A percentile compares a stretch with the other conserved stretches of the same genome.
Evolutionary conservation across 495 filamentous ascomycete species (phyloP).

Genomic region (Neurospora terricola): DNA sequence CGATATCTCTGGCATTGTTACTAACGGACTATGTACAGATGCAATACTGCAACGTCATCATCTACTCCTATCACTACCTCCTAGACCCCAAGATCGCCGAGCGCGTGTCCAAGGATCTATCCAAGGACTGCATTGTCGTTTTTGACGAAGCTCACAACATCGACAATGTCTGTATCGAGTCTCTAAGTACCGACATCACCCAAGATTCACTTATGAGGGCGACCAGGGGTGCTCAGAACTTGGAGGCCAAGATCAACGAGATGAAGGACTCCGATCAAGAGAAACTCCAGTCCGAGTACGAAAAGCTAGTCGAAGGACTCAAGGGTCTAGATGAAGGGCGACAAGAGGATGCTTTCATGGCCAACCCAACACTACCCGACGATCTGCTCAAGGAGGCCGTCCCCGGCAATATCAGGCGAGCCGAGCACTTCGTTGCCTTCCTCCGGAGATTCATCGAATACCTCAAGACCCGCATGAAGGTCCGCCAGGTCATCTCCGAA

Average conservation of each 20-base stretch:
- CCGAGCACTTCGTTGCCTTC: constrained; percentile 94
- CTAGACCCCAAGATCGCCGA: constrained; percentile 98
- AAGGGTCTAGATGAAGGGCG: constrained; percentile 77
- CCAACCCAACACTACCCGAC: constrained; percentile 77
- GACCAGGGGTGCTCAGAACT: constrained; percentile 75
- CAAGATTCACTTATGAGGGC: constrained; percentile 88
- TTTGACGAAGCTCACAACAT: constrained; percentile 99
- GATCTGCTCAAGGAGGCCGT: constrained; percentile 87
- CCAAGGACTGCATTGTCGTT: constrained; percentile 96
- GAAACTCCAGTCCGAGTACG: constrained; percentile 90
- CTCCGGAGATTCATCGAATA: constrained; percentile 96
- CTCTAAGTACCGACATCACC: constrained; percentile 89
- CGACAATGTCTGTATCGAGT: constrained; percentile 99
- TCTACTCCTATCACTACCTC: constrained; percentile 98
- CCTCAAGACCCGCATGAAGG: constrained; percentile 97
- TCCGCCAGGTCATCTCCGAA: constrained; percentile 91
- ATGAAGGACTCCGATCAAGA: constrained; percentile 88
- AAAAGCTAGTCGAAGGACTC: constrained; percentile 89
- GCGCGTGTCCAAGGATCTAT: constrained; percentile 88
- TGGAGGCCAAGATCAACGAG: constrained; percentile 81
- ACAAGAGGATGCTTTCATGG: constrained; percentile 92
- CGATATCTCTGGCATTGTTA: too few relatives aligned
- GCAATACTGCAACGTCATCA: constrained; percentile 97
- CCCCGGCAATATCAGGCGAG: constrained; percentile 89
- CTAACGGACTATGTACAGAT: too few relatives aligned